These are phyloP conservation scores for Magnaporthiopsis rhizophila DNA, from an alignment of 2,329 filamentous ascomycete species.

Conservation along the genomic window DNA sequence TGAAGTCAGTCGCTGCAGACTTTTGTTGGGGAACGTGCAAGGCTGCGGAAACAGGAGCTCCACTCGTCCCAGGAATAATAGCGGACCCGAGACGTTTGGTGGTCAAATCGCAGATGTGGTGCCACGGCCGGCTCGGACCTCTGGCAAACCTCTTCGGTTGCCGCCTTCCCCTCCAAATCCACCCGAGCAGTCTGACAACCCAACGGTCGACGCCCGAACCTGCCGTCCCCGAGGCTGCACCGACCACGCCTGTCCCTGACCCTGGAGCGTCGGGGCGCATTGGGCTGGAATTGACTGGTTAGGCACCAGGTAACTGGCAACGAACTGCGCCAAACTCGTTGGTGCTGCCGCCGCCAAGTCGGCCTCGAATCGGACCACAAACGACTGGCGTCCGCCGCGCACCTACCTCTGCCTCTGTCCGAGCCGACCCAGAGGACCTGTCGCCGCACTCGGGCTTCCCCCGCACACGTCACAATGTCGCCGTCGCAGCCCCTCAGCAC, in stretches of 20 bases:
- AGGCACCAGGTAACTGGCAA: background rate
- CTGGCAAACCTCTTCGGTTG: background rate
- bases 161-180: background rate
- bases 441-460: background rate
- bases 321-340: too few relatives aligned
- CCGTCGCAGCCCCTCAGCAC: constrained; percentile 56
- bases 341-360: background rate
- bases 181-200: background rate
- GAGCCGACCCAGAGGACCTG: background rate
- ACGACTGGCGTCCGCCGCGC: too few relatives aligned
- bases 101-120: background rate
- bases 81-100: background rate
- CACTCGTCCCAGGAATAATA: background rate
- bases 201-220: background rate
- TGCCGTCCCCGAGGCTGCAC: background rate
- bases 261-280: background rate
- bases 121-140: background rate
- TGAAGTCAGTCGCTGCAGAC: too few relatives aligned
- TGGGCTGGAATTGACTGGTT: background rate
- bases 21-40: background rate
- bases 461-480: constrained; percentile 44
- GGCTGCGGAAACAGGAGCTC: background rate
- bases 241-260: background rate
- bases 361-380: too few relatives aligned
- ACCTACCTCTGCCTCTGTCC: background rate